Conservation (phyloP, 1,284 basidiomycete genomes). For the Boletus sp. region DNA sequence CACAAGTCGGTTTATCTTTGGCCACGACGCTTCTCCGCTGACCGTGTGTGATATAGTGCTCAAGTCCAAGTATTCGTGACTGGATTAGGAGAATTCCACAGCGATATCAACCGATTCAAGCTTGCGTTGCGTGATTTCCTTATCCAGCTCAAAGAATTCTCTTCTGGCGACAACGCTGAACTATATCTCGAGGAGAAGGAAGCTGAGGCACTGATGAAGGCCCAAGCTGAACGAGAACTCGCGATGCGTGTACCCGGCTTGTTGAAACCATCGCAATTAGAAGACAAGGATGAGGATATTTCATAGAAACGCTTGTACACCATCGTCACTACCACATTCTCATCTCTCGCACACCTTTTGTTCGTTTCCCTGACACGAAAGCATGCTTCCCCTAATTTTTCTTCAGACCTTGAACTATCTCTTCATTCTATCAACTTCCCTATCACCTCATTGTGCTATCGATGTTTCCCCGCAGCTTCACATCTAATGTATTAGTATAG, state of each 20-base stretch:
- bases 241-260: constrained; percentile 97
- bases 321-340: neutral
- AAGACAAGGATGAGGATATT: constrained; percentile 87
- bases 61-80: constrained; percentile 81
- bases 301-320: constrained; percentile 36
- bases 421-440: constrained; percentile 24
- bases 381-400: constrained; percentile 21
- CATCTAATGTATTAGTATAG: constrained; percentile 39
- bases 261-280: constrained; percentile 93
- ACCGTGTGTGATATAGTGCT: constrained; percentile 36
- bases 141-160: constrained; percentile 92
- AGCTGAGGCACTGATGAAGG: constrained; percentile 64
- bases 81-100: constrained; percentile 81
- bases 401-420: constrained; percentile 28
- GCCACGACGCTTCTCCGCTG: constrained; percentile 5
- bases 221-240: constrained; percentile 79
- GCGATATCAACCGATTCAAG: constrained; percentile 93
- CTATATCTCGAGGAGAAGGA: constrained; percentile 96
- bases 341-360: constrained; percentile 12
- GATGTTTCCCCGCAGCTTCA: constrained; percentile 28
- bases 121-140: constrained; percentile 89
- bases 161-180: constrained; percentile 70
- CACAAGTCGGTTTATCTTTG: constrained; percentile 55
- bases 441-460: constrained; percentile 32
- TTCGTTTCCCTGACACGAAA: constrained; percentile 18